Evolutionary conservation across 331 rosid species (phyloP).

Genomic region (Stylosanthes scabra): DNA sequence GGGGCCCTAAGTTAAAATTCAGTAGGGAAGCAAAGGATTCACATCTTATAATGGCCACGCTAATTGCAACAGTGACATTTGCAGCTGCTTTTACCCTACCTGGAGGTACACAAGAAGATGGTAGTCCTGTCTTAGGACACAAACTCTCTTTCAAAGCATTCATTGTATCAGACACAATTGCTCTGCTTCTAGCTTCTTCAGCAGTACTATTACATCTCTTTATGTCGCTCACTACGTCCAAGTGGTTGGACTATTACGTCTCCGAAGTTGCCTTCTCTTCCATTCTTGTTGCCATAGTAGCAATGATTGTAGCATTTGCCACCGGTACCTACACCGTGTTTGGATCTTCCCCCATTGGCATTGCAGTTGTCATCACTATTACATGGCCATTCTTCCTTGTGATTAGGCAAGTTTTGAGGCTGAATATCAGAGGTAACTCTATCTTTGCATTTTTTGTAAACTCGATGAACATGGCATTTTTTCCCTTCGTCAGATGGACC

Average conservation of each 20-base stretch:
- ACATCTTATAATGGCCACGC: background rate
- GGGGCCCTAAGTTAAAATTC: no score
- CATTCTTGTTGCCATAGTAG: background rate
- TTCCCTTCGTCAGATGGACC: background rate
- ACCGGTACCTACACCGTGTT: background rate
- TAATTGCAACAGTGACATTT: constrained; percentile 9
- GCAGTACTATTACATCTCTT: background rate
- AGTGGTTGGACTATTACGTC: background rate
- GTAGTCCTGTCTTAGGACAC: background rate
- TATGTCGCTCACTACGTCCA: background rate
- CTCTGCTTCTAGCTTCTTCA: background rate
- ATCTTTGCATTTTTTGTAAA: background rate
- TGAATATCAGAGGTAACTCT: background rate
- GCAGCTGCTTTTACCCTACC: constrained; percentile 15
- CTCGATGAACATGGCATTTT: background rate
- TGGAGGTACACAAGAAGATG: background rate
- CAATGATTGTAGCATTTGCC: constrained; percentile 5
- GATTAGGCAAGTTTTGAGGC: background rate
- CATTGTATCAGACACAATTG: background rate
- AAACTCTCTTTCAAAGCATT: constrained; percentile 8
- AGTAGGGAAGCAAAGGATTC: background rate
- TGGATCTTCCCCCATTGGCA: background rate
- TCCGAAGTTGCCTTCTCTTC: background rate
- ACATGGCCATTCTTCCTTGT: background rate
- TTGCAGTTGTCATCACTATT: background rate